Conservation (phyloP, 2,329 filamentous ascomycete species). For the Bipolaris sorokiniana region DNA sequence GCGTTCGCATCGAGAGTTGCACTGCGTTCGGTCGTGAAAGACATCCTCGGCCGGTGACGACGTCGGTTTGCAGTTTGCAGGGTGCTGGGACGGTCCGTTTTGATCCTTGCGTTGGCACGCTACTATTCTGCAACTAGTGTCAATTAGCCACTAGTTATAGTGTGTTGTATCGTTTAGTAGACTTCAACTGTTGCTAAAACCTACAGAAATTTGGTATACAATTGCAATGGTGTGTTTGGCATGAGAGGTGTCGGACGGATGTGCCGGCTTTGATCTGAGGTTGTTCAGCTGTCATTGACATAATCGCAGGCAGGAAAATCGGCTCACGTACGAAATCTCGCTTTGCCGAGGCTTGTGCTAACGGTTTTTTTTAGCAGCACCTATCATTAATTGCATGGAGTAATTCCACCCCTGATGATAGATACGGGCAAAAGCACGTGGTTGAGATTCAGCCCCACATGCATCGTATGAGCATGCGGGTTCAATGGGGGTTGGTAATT, state of each 20-base stretch:
- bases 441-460: not conserved
- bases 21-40: not conserved
- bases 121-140: not conserved
- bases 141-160: no score
- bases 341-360: not conserved
- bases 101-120: not conserved
- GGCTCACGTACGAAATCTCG: not conserved
- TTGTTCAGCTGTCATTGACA: not conserved
- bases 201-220: no score
- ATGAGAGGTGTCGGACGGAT: no score
- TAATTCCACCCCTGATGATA: no score
- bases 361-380: not conserved
- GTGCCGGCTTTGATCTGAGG: not conserved
- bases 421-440: not conserved
- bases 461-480: not conserved
- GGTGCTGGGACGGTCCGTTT: not conserved
- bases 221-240: no score
- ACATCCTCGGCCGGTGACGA: not conserved
- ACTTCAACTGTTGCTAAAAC: no score
- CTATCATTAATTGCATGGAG: not conserved
- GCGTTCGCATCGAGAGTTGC: not conserved
- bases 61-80: not conserved
- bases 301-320: not conserved
- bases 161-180: no score
- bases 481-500: no score